Base-by-base conservation (phyloP, 2,329 filamentous ascomycete genomes). In the Fusarium nanum region DNA sequence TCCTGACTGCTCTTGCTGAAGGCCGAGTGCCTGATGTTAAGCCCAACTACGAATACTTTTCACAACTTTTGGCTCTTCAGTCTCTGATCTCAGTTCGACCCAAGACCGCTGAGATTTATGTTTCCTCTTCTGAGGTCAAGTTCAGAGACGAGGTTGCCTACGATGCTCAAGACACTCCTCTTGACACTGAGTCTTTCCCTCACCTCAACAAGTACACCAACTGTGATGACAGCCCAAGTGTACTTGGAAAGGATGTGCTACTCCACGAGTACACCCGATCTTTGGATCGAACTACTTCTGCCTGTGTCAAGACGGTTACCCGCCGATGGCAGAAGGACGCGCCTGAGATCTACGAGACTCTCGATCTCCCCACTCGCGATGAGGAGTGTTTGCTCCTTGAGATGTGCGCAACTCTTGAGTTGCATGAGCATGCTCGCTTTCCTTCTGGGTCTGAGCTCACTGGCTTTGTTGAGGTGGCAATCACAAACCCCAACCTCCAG, bases 1-100 rank as follows among this genome's bases (percentile, higher is more conserved):
- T 90, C n/a, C 80, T 91, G 64, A 85, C 84, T 60, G 88, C 89
- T 11, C 82, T 91, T 34, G 85, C 88, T 11, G 84, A 89, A 72
- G 83, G 84, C 23, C 82, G 85, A 28, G 81, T 89, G 41, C 87
- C 87, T 2, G 84, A 87, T 28, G 86, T 89, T 72, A 83, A 85
- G 70, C 87, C 87, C 49, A 89, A 89, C 78, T 89, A 89, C 70
- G 86, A 88, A 60, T 89, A 89, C 78, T 89, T 89, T 73, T 83
- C 83, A 13, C 83, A 86, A 74, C 84, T 89, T 7, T 78, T 89
- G 20, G 82, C 81, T 20, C 82, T 87, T 47, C 86, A 89, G 76
- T 82, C 83, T 20, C 80, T 84, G 46, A 85, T 88, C 27, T 82
- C 84, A 32, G 80, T 88, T 53, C 81, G 85, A 22, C 87, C 87